Evolutionary conservation across 2,329 filamentous ascomycete species (phyloP).

Genomic region (Pseudogymnoascus sp.): DNA sequence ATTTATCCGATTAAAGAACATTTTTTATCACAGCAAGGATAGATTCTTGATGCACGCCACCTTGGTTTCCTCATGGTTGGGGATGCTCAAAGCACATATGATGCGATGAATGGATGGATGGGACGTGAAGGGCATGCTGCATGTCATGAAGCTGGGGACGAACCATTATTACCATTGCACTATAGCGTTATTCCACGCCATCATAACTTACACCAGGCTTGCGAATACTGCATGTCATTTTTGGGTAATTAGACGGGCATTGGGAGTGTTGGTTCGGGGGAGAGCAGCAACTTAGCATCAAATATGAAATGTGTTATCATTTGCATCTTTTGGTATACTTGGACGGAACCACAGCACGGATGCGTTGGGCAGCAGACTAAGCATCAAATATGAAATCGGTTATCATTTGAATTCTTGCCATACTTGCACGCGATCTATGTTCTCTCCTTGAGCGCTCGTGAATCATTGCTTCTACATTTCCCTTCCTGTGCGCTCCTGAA

Average conservation of each 20-base stretch:
- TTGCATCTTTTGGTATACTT: background rate
- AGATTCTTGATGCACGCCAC: background rate
- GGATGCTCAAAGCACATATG: background rate
- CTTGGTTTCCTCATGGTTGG: background rate
- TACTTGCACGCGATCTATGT: background rate
- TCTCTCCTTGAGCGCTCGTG: background rate
- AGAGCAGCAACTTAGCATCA: background rate
- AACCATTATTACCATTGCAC: background rate
- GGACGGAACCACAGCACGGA: background rate
- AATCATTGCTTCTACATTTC: background rate
- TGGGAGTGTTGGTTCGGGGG: background rate
- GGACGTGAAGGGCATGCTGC: background rate
- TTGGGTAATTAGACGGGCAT: background rate
- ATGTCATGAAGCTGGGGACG: background rate
- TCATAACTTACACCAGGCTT: background rate
- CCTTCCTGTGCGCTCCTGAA: conserved; percentile 13
- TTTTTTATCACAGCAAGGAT: background rate
- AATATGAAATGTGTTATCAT: background rate
- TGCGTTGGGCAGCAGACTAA: background rate
- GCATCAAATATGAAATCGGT: background rate
- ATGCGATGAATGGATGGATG: background rate
- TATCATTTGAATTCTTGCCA: background rate
- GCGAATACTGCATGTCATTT: conserved; percentile 5
- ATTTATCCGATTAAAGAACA: conserved; percentile 7
- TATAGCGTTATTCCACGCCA: background rate